A percentile compares a stretch with the other conserved stretches of the same genome.
phyloP scores from a whole-genome alignment of 345 rosid species.

The Ceriops decandra region DNA sequence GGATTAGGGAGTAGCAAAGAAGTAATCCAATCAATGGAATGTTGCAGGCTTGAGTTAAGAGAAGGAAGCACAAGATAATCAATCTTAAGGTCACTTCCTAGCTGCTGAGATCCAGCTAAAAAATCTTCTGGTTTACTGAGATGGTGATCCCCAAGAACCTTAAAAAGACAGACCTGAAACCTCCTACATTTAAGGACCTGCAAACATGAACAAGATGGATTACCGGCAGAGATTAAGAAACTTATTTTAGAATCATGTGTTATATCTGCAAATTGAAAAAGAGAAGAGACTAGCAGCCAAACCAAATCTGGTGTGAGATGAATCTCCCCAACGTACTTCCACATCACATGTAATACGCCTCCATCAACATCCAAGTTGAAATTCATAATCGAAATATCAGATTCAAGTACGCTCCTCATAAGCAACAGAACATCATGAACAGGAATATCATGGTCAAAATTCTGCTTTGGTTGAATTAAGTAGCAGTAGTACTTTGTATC shows the following conservation, averaged over 20 bases:
- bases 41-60: constrained; percentile 12
- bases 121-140: constrained; percentile 35
- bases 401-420: constrained; percentile 42
- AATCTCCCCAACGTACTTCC: constrained; percentile 46
- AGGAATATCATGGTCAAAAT: constrained; percentile 34
- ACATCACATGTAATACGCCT: constrained; percentile 44
- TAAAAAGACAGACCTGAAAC: constrained; percentile 61
- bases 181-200: constrained; percentile 63
- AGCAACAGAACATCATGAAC: constrained; percentile 57
- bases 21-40: constrained; percentile 55
- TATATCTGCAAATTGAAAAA: constrained; percentile 24
- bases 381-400: constrained; percentile 34
- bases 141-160: constrained; percentile 48
- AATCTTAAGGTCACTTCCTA: constrained; percentile 23
- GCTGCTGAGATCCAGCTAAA: constrained; percentile 25
- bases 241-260: constrained; percentile 56
- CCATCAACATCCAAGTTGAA: constrained; percentile 52
- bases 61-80: constrained; percentile 73
- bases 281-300: not conserved
- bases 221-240: constrained; percentile 40
- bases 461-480: constrained; percentile 45
- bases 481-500: constrained; percentile 48
- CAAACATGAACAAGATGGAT: constrained; percentile 26
- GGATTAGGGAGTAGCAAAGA: constrained; percentile 37
- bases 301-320: constrained; percentile 44